A percentile compares a stretch with the other conserved stretches of the same genome.
Conservation (phyloP, 306 rosid species). For the Ammopiptanthus mongolicus region DNA sequence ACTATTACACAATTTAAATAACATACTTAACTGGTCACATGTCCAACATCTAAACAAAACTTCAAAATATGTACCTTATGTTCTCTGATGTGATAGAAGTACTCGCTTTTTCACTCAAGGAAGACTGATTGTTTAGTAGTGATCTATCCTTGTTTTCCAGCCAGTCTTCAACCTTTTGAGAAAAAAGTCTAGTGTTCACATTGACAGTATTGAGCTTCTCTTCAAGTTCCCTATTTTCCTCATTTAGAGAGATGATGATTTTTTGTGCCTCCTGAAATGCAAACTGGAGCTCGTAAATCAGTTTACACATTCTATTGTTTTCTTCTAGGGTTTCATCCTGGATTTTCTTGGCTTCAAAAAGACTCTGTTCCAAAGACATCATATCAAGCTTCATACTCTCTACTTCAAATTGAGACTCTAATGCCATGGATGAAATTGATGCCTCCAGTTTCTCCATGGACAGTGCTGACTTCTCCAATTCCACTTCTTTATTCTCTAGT, state of each 20-base stretch:
- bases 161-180: constrained; percentile 59
- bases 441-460: constrained; percentile 63
- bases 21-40: not conserved
- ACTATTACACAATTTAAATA: not conserved
- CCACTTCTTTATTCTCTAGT: constrained; percentile 52
- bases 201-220: constrained; percentile 45
- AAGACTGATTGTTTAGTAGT: constrained; percentile 18
- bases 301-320: constrained; percentile 41
- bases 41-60: constrained; percentile 6
- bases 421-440: constrained; percentile 57
- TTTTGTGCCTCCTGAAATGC: constrained; percentile 43
- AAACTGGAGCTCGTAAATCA: constrained; percentile 52
- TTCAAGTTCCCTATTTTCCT: constrained; percentile 56
- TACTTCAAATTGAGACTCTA: constrained; percentile 89
- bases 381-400: constrained; percentile 85
- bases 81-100: constrained; percentile 25
- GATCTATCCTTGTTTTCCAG: constrained; percentile 38
- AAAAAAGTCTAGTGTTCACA: constrained; percentile 40
- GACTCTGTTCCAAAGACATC: constrained; percentile 65
- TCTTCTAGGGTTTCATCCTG: constrained; percentile 63
- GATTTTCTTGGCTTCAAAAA: constrained; percentile 55
- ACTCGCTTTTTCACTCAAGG: constrained; percentile 25
- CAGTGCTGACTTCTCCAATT: constrained; percentile 49
- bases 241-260: constrained; percentile 30
- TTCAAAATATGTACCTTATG: constrained; percentile 42